Evolutionary conservation across 805 yeast genomes (phyloP), one percentile per base, ranked within the genome.

Genomic region (Nadsonia fulvescens): DNA sequence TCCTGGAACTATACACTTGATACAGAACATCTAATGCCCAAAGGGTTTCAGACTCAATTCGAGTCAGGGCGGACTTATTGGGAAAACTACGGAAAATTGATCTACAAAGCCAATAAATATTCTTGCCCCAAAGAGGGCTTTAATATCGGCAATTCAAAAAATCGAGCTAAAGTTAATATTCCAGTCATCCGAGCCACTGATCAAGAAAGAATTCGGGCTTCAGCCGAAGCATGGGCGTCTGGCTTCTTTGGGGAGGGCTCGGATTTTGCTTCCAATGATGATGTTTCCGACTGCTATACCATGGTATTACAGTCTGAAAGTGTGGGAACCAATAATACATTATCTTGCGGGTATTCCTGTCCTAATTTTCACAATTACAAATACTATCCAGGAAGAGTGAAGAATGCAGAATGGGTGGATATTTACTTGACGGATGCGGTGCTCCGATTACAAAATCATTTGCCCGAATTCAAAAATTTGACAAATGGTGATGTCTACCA

Each of bases 371-470:
- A 35, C 18, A 35, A 34, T 26, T 24, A 31, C 9, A 37, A 39
- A 22, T 36, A 36, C 6, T 34, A 35, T 6, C 29, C 24, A 9
- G 54, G 54, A 15, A 35, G 38, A 15, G 28, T 29, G 6, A 34
- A 41, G 17, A 37, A 41, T 23, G 32, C 34, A 14, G 35, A 36
- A 21, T 53, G 58, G 58, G 53, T 46, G 35, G 43, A 32, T 30
- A 44, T 17, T 3, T 75, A 64, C 45, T 54, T 72, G 36, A 38
- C 46, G 6, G 52, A 46, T 10, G 77, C 77, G 15, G 61, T 71
- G 5, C 45, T 44, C 8, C 59, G 89, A 38, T 50, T 76, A 24
- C 63, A 63, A 37, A 43, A 44, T 22, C 53, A 58, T 24, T 65
- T 76, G 28, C n/a, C n/a, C n/a, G n/a, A n/a, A n/a, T 51, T 54